Evolutionary conservation across 768 basidiomycete species (phyloP).

Genomic region (Cubamyces lactineus): DNA sequence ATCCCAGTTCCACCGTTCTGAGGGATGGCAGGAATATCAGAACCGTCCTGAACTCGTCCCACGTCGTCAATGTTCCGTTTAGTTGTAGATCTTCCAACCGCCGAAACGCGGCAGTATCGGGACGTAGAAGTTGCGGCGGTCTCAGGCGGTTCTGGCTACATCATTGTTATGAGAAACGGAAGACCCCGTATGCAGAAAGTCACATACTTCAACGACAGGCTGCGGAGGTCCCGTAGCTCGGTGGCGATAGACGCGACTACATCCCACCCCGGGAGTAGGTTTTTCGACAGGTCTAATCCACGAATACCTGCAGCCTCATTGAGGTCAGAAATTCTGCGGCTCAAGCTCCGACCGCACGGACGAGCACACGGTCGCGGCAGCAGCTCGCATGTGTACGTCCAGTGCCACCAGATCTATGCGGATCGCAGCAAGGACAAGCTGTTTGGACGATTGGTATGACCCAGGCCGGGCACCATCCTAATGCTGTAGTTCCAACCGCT

Average conservation of each 20-base stretch:
- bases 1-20: constrained; percentile 65
- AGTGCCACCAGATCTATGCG: too few species aligned
- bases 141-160: constrained; percentile 70
- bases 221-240: constrained; percentile 63
- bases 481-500: too few species aligned
- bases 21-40: constrained; percentile 57
- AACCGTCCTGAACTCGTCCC: constrained; percentile 64
- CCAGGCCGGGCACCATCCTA: too few species aligned
- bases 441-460: too few species aligned
- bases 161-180: constrained; percentile 21
- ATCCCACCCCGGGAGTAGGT: constrained; percentile 74
- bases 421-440: too few species aligned
- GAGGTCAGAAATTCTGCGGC: constrained; percentile 15
- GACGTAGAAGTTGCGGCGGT: constrained; percentile 38
- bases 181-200: constrained; percentile 9
- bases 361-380: neutral
- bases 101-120: constrained; percentile 48
- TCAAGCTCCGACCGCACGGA: neutral
- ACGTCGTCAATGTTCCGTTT: constrained; percentile 71
- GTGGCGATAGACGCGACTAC: constrained; percentile 61
- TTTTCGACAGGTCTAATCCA: constrained; percentile 82
- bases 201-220: constrained; percentile 79
- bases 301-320: constrained; percentile 57
- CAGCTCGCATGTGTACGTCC: neutral
- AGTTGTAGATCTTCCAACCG: constrained; percentile 68